phyloP scores from a whole-genome alignment of 257 asterid species.

The Thymus mandschuricus region DNA sequence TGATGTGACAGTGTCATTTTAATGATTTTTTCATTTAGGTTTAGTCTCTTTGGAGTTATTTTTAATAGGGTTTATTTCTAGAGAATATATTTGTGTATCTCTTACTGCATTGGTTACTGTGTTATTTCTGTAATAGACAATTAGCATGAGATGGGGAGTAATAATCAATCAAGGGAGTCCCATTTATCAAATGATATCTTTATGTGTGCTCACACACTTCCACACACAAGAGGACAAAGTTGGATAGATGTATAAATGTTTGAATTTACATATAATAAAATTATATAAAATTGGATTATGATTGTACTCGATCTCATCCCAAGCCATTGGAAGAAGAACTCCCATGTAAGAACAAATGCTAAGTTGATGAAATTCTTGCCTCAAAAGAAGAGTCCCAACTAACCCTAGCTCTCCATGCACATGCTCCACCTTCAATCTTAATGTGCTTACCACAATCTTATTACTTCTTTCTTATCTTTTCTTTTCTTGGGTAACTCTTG shows the following conservation, averaged over 20 bases:
- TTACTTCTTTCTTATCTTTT: too few species aligned
- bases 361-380: conserved; percentile 50
- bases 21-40: too few species aligned
- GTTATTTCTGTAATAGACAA: too few species aligned
- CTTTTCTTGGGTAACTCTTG: too few species aligned
- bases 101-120: too few species aligned
- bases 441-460: neutral
- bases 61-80: too few species aligned
- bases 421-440: conserved; percentile 39
- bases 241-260: neutral
- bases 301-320: conserved; percentile 47
- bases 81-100: too few species aligned
- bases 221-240: neutral
- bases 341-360: conserved; percentile 53
- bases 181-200: neutral
- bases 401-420: conserved; percentile 52
- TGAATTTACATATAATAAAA: neutral
- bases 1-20: too few species aligned
- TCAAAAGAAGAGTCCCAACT: conserved; percentile 53
- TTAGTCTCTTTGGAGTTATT: too few species aligned
- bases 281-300: conserved; percentile 19
- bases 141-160: too few species aligned
- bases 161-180: too few species aligned
- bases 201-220: neutral
- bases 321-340: conserved; percentile 45